Evolutionary conservation across 2,329 filamentous ascomycete species (phyloP).

Genomic region (Pezicula carpinea): DNA sequence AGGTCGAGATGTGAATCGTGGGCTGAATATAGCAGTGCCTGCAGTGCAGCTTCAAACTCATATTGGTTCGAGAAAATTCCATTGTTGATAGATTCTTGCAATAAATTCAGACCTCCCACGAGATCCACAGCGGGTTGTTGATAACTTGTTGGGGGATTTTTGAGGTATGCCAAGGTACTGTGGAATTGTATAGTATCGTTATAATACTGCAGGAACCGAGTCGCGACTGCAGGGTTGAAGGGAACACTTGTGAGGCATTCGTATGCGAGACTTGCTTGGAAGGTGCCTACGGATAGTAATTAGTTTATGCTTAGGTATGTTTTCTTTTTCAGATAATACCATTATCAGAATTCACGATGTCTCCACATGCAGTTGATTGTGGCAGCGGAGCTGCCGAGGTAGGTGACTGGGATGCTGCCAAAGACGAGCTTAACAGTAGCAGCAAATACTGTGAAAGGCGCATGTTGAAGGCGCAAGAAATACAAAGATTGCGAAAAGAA

Average conservation of each 20-base stretch:
- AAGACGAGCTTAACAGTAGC: no score
- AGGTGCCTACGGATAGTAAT: not conserved
- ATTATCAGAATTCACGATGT: conserved; percentile 11
- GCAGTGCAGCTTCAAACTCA: conserved; percentile 51
- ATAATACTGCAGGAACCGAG: conserved; percentile 38
- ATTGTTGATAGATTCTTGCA: conserved; percentile 35
- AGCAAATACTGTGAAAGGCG: no score
- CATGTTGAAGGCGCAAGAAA: no score
- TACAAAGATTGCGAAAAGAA: no score
- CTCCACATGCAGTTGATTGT: conserved; percentile 12
- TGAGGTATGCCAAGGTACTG: conserved; percentile 30
- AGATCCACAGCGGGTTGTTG: conserved; percentile 43
- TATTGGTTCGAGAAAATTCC: conserved; percentile 46
- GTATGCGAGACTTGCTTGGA: conserved; percentile 27
- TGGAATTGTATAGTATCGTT: conserved; percentile 35
- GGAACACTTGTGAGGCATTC: conserved; percentile 40
- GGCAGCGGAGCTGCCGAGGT: no score
- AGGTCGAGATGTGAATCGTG: conserved; percentile 62
- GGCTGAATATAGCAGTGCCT: conserved; percentile 41
- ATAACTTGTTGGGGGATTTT: conserved; percentile 46
- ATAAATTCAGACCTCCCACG: conserved; percentile 35
- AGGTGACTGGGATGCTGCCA: no score
- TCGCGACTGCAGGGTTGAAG: conserved; percentile 38
- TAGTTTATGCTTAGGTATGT: not conserved
- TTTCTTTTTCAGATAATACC: not conserved